phyloP scores from a whole-genome alignment of 1,139 yeast species.

The Kodamaea sp. region DNA sequence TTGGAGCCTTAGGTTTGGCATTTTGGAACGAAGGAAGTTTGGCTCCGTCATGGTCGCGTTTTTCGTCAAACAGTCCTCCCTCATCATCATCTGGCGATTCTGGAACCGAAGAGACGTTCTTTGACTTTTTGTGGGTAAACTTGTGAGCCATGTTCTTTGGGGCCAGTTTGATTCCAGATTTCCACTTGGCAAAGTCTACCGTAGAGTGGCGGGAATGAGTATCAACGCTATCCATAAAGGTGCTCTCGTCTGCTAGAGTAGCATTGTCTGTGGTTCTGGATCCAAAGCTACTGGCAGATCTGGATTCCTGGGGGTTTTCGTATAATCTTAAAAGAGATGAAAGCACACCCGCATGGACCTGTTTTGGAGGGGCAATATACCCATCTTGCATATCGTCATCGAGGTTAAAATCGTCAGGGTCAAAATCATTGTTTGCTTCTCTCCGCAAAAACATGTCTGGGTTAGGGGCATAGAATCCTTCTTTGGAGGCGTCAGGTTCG shows the following conservation, averaged over 20 bases:
- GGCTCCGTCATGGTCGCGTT: slow-evolving; percentile 16
- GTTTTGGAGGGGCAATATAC: slow-evolving; percentile 66
- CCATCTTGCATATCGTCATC: slow-evolving; percentile 47
- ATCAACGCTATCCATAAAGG: slow-evolving; percentile 10
- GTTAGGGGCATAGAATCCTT: slow-evolving; percentile 43
- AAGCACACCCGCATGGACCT: slow-evolving; percentile 80
- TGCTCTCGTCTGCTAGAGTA: slow-evolving; percentile 19
- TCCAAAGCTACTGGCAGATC: slow-evolving; percentile 27
- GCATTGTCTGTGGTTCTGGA: slow-evolving; percentile 19
- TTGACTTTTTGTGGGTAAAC: slow-evolving; percentile 4
- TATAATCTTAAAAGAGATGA: slow-evolving; percentile 74
- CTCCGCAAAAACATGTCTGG: slow-evolving; percentile 44
- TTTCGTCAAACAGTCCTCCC: slow-evolving; percentile 11
- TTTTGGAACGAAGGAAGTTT: slow-evolving; percentile 45
- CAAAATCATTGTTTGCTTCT: slow-evolving; percentile 30
- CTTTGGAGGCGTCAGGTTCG: slow-evolving; percentile 7
- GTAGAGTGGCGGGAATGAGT: slow-evolving; percentile 11
- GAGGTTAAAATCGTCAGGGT: slow-evolving; percentile 35
- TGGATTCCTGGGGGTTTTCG: slow-evolving; percentile 41
- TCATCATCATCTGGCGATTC: slow-evolving; percentile 9
- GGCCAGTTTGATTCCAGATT: slow-evolving; percentile 27
- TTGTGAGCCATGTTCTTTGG: slow-evolving; percentile 18
- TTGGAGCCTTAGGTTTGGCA: slow-evolving; percentile 44
- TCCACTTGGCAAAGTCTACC: slow-evolving; percentile 28
- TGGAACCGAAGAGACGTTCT: background rate